Evolutionary conservation across 2,329 filamentous ascomycete species (phyloP).

Genomic region (Claviceps sp.): DNA sequence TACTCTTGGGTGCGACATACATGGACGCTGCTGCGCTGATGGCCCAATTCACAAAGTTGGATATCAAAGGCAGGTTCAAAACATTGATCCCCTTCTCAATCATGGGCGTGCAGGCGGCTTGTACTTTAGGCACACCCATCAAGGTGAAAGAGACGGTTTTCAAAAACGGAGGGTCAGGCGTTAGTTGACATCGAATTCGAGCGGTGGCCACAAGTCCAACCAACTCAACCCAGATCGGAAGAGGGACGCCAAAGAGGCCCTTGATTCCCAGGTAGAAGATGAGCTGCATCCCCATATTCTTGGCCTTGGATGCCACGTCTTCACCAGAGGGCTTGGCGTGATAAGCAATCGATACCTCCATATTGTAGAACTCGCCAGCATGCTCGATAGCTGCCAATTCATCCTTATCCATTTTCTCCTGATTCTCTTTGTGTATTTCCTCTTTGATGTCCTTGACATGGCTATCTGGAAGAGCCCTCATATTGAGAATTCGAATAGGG

Average conservation of each 20-base stretch:
- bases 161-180: slow-evolving; percentile 81
- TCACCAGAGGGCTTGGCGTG: slow-evolving; percentile 65
- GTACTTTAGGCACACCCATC: slow-evolving; percentile 84
- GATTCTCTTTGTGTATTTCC: slow-evolving; percentile 64
- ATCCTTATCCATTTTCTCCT: slow-evolving; percentile 70
- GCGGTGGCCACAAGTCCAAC: slow-evolving; percentile 81
- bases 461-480: slow-evolving; percentile 66
- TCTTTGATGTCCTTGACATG: slow-evolving; percentile 74
- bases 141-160: slow-evolving; percentile 87
- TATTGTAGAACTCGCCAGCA: slow-evolving; percentile 83
- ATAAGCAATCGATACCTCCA: slow-evolving; percentile 83
- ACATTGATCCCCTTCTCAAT: slow-evolving; percentile 83
- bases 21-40: slow-evolving; percentile 76
- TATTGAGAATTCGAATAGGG: slow-evolving; percentile 73
- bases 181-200: slow-evolving; percentile 68
- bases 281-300: slow-evolving; percentile 95
- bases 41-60: slow-evolving; percentile 93
- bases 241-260: slow-evolving; percentile 75
- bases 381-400: slow-evolving; percentile 82
- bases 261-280: slow-evolving; percentile 88
- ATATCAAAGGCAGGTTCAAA: slow-evolving; percentile 81
- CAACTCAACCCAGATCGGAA: slow-evolving; percentile 84
- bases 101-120: slow-evolving; percentile 85
- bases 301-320: slow-evolving; percentile 65
- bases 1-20: slow-evolving; percentile 88